Conservation (phyloP, 225 moss, liverwort and hornwort genomes). For the Sphagnum tenellum region DNA sequence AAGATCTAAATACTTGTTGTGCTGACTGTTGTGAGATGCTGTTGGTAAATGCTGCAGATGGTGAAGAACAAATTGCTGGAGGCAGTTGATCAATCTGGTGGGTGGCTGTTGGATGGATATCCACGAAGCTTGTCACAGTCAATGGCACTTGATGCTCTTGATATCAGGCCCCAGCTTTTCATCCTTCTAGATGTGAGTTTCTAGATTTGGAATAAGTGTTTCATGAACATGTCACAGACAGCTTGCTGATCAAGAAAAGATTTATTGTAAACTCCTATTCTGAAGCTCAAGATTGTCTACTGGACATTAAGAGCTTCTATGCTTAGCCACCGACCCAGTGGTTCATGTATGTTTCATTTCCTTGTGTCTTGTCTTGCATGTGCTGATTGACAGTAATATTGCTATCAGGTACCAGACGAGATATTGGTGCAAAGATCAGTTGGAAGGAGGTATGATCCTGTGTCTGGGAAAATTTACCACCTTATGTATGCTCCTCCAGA, state of each 20-base stretch:
- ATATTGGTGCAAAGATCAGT: slow-evolving; percentile 68
- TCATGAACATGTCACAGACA: background rate
- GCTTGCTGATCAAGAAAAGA: background rate
- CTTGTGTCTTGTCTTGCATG: background rate
- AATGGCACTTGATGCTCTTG: slow-evolving; percentile 54
- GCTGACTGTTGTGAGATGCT: background rate
- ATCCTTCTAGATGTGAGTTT: slow-evolving; percentile 73
- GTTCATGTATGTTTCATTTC: too few relatives aligned
- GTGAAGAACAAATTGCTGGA: slow-evolving; percentile 59
- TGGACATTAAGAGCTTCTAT: background rate
- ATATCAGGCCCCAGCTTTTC: slow-evolving; percentile 66
- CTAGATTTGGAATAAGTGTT: background rate
- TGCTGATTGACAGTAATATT: background rate
- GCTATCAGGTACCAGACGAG: slow-evolving; percentile 66
- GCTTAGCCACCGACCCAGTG: background rate
- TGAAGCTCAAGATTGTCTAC: background rate
- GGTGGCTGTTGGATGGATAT: slow-evolving; percentile 93
- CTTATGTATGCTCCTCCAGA: slow-evolving; percentile 81
- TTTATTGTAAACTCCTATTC: background rate
- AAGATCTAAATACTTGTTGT: background rate
- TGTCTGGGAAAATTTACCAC: slow-evolving; percentile 91
- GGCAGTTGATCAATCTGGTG: slow-evolving; percentile 29
- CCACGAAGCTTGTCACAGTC: slow-evolving; percentile 86
- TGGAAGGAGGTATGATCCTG: slow-evolving; percentile 75
- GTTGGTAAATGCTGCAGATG: slow-evolving; percentile 33